Evolutionary conservation across 352 stramenopile species (phyloP).

Genomic region (Globisporangium middletonii): DNA sequence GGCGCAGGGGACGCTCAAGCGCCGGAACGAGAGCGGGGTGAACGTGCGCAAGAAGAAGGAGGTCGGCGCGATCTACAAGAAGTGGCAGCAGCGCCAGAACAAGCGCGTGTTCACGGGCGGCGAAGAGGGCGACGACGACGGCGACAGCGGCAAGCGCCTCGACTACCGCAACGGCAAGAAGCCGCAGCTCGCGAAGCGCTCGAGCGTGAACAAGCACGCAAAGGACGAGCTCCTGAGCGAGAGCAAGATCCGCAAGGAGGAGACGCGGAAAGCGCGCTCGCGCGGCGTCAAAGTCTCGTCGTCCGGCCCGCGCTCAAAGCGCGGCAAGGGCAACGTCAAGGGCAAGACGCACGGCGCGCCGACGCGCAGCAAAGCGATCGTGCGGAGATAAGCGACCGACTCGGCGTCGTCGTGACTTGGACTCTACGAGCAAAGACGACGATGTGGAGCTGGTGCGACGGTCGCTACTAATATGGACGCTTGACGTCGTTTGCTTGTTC

Average conservation of each 20-base stretch:
- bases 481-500: neutral
- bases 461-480: too few relatives aligned
- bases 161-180: conserved; percentile 82
- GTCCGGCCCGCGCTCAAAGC: conserved; percentile 21
- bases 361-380: conserved; percentile 78
- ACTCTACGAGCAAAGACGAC: neutral
- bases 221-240: conserved; percentile 79
- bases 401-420: neutral
- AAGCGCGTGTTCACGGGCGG: conserved; percentile 73
- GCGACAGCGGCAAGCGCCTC: conserved; percentile 31
- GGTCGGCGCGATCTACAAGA: conserved; percentile 91
- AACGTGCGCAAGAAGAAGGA: conserved; percentile 81
- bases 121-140: conserved; percentile 59
- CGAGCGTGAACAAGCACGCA: conserved; percentile 65
- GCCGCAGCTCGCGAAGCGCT: conserved; percentile 36
- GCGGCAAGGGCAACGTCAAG: conserved; percentile 31
- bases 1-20: conserved; percentile 71
- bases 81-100: conserved; percentile 91
- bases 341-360: conserved; percentile 80
- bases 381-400: conserved; percentile 30
- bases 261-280: conserved; percentile 79
- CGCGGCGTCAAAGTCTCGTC: conserved; percentile 62
- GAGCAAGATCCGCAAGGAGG: conserved; percentile 79
- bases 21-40: conserved; percentile 82
- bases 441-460: too few relatives aligned